Conservation (phyloP, 2,329 filamentous ascomycete genomes). For the Diplodia intermedia region DNA sequence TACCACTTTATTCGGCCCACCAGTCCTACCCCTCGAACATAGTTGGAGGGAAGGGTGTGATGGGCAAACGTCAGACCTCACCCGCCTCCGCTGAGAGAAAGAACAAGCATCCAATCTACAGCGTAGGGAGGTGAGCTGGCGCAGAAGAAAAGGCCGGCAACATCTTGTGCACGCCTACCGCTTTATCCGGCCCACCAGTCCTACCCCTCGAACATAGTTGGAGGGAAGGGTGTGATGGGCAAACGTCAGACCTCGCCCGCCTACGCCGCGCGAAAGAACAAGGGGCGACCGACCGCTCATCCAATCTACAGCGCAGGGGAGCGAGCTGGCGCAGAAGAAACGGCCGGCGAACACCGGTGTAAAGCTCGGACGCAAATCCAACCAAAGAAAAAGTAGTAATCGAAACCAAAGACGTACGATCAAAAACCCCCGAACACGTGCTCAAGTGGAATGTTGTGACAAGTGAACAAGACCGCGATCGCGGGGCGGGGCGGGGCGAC, state of each 20-base stretch:
- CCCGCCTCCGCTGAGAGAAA: neutral
- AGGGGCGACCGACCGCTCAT: too few relatives aligned
- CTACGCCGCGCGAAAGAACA: neutral
- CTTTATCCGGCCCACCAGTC: neutral
- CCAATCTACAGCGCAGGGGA: neutral
- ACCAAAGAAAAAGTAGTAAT: neutral
- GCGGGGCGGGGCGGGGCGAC: too few relatives aligned
- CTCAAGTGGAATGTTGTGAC: too few relatives aligned
- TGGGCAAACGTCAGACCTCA: conserved; percentile 1
- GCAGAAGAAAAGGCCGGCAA: neutral
- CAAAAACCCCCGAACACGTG: too few relatives aligned
- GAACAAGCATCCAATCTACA: neutral
- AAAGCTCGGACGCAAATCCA: neutral
- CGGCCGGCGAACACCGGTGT: too few relatives aligned
- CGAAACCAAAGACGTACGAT: neutral
- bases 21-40: neutral
- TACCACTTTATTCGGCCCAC: neutral
- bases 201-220: neutral
- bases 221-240: neutral
- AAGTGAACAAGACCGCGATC: too few relatives aligned
- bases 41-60: neutral
- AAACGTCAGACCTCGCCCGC: conserved; percentile 5
- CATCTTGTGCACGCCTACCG: neutral
- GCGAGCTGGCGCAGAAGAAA: conserved; percentile 7
- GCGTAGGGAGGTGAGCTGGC: neutral